Evolutionary conservation across 345 rosid species (phyloP), one percentile per base, ranked within the genome.

Genomic region (Lepidium africanum): DNA sequence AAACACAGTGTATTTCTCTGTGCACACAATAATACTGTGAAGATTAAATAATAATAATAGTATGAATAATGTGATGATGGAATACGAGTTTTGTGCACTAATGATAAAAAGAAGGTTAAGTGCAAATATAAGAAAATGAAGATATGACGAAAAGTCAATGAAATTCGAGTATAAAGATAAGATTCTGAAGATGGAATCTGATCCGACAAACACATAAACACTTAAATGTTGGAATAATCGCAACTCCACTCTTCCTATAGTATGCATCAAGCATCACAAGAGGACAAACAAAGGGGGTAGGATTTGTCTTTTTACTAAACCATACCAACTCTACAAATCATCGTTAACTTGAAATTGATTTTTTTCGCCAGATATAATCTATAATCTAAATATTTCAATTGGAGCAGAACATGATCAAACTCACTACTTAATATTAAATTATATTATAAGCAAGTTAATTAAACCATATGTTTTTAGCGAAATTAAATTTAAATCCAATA

Each of bases 201-300:
- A 72, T 72, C 76, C 76, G 59, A 72, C 70, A 63, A 55, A 72
- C 65, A 56, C 70, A 63, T 55, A 55, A 6, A 55, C 76, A 63
- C 70, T 56, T 64, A 38, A 39, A 30, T 72, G 76, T 72, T 70
- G 65, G 76, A 55, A 72, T 56, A 72, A 46, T 64, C 47, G 51
- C 76, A 72, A 64, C 70, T 72, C 76, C 70, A 45, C 60, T 63
- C 62, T 25, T 25, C 27, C 27, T 25, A 25, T 25, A n/a, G n/a
- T n/a, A n/a, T n/a, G n/a, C n/a, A n/a, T n/a, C n/a, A n/a, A n/a
- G n/a, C n/a, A n/a, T n/a, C n/a, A n/a, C n/a, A n/a, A n/a, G n/a
- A n/a, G n/a, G n/a, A n/a, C n/a, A n/a, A n/a, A n/a, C n/a, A n/a
- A n/a, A n/a, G n/a, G n/a, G n/a, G n/a, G n/a, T n/a, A n/a, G n/a